Conservation (phyloP, 2,329 filamentous ascomycete genomes). For the Phialocephala sp. region DNA sequence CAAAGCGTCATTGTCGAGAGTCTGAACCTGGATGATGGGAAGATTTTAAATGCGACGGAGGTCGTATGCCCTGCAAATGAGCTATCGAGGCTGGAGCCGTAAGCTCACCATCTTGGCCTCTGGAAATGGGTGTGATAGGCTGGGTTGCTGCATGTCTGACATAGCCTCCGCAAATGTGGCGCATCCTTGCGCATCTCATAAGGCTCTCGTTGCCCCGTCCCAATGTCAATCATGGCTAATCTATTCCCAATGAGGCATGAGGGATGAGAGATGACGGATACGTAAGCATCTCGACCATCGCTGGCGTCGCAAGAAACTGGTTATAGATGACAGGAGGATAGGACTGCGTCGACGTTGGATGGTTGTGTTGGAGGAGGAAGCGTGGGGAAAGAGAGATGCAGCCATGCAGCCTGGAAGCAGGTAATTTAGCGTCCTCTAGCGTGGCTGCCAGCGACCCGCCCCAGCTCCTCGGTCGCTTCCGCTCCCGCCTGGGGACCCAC, state of each 20-base stretch:
- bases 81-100: not conserved
- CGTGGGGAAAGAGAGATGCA: not conserved
- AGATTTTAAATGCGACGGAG: constrained; percentile 1
- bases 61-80: constrained; percentile 6
- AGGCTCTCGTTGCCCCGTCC: not conserved
- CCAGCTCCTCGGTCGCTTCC: not conserved
- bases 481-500: not conserved
- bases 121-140: not conserved
- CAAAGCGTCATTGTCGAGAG: constrained; percentile 1
- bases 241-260: not conserved
- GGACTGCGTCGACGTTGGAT: not conserved
- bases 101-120: not conserved
- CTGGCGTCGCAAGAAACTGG: not conserved
- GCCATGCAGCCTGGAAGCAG: not conserved
- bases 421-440: not conserved
- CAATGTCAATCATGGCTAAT: not conserved
- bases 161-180: not conserved
- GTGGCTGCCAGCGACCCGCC: not conserved
- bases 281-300: too few relatives aligned
- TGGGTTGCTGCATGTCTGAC: not conserved
- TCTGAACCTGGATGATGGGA: not conserved
- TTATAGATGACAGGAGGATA: not conserved
- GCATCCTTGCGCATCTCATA: constrained; percentile 1
- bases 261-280: not conserved
- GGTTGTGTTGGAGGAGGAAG: not conserved